These are phyloP conservation scores for Alternaria infectoria DNA, from an alignment of 2,329 filamentous ascomycete genomes.

Conservation along the genomic window DNA sequence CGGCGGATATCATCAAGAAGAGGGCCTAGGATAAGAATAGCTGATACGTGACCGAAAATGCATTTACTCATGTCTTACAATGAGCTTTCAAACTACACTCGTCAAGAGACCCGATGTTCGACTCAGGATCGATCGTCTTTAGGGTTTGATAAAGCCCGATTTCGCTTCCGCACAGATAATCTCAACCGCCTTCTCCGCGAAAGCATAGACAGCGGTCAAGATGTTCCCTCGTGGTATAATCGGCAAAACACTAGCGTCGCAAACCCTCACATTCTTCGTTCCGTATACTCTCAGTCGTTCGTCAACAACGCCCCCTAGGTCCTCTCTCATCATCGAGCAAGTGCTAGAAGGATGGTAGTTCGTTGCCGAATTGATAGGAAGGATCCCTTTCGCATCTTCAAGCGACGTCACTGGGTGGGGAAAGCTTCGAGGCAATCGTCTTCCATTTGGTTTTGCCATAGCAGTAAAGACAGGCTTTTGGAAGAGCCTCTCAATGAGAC, in stretches of 20 bases:
- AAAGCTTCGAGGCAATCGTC: conserved; percentile 21
- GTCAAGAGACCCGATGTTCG: neutral
- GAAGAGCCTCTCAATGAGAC: conserved; percentile 41
- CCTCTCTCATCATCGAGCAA: conserved; percentile 40
- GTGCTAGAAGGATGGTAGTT: conserved; percentile 42
- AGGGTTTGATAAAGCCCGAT: neutral
- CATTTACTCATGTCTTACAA: neutral
- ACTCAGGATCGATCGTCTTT: neutral
- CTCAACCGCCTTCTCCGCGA: conserved; percentile 32
- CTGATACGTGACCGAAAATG: neutral
- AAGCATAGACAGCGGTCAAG: conserved; percentile 30
- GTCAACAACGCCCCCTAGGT: conserved; percentile 42
- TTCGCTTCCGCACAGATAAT: conserved; percentile 15
- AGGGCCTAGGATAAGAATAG: neutral
- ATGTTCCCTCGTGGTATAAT: conserved; percentile 29
- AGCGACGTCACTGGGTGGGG: conserved; percentile 13
- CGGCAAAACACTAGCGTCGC: conserved; percentile 38
- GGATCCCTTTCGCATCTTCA: conserved; percentile 22
- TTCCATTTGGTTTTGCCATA: conserved; percentile 18
- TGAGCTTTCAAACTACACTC: neutral
- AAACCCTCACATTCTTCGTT: conserved; percentile 34
- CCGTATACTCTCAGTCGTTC: conserved; percentile 38
- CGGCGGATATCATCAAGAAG: conserved; percentile 2
- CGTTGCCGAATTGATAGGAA: conserved; percentile 22
- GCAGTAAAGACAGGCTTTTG: conserved; percentile 13